These are phyloP conservation scores for Chiua virens DNA, from an alignment of 768 basidiomycete species.

Conservation along the genomic window DNA sequence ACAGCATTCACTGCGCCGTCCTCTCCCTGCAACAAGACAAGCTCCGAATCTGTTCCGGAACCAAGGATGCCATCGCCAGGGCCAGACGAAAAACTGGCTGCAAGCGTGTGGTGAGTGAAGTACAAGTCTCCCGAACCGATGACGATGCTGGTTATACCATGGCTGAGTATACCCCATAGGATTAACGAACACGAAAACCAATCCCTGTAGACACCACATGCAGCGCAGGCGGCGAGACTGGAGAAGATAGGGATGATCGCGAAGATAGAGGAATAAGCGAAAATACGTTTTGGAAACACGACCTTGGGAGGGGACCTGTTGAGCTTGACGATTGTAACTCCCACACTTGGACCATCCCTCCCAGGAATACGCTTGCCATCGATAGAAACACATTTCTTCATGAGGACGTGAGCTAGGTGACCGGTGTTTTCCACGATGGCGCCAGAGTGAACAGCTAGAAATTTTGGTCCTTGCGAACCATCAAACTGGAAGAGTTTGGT, in stretches of 20 bases:
- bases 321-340: constrained; percentile 31
- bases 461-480: constrained; percentile 32
- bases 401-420: constrained; percentile 30
- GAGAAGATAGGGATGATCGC: constrained; percentile 31
- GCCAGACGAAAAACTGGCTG: constrained; percentile 15
- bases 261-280: constrained; percentile 19
- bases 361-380: constrained; percentile 18
- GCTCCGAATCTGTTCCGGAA: constrained; percentile 12
- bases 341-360: constrained; percentile 20
- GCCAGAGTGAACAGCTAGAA: constrained; percentile 33
- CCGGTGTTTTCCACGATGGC: constrained; percentile 30
- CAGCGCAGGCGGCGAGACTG: constrained; percentile 27
- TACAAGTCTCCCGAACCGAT: constrained; percentile 32
- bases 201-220: constrained; percentile 30
- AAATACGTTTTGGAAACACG: constrained; percentile 20
- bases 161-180: constrained; percentile 32
- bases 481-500: constrained; percentile 32
- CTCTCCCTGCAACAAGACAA: constrained; percentile 28
- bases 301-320: constrained; percentile 13
- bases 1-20: constrained; percentile 33
- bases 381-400: constrained; percentile 18
- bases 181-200: constrained; percentile 37
- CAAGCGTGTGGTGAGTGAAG: constrained; percentile 25
- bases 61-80: constrained; percentile 34
- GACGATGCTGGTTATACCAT: constrained; percentile 32